Conservation (phyloP, 208 protist genomes). For the Leishmania braziliensis region DNA sequence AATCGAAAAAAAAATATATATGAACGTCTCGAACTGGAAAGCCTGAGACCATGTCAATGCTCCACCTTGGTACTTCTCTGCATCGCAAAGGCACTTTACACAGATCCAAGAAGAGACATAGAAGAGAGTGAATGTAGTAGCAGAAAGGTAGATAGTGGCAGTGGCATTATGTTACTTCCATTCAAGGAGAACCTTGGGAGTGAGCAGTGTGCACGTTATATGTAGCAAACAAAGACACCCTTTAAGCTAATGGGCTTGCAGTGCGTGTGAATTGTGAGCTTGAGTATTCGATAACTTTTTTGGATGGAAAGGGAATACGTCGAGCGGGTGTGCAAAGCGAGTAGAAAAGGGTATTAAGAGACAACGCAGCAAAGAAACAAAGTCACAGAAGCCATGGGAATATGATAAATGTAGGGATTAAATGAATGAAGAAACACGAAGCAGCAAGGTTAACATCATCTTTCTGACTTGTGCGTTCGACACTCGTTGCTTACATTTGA, state of each 20-base stretch:
- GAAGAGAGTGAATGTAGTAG: background rate
- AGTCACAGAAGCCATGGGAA: background rate
- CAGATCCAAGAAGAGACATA: background rate
- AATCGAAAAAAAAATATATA: background rate
- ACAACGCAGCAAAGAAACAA: background rate
- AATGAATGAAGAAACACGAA: background rate
- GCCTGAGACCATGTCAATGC: background rate
- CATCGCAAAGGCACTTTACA: background rate
- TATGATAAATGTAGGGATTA: constrained; percentile 1
- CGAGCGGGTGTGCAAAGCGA: background rate
- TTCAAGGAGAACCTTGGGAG: background rate
- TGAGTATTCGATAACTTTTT: background rate
- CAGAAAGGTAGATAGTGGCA: background rate
- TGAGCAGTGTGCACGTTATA: constrained; percentile 3
- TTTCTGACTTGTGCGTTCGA: background rate
- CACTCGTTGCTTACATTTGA: background rate
- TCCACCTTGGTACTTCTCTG: background rate
- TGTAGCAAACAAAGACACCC: background rate
- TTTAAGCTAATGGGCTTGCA: background rate
- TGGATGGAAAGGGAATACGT: background rate
- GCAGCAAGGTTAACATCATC: background rate
- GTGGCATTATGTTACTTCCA: background rate
- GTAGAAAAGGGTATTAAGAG: background rate
- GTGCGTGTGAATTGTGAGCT: background rate
- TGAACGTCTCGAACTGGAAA: background rate